phyloP scores from a whole-genome alignment of 2,329 filamentous ascomycete species.

The Talaromyces pinophilus region DNA sequence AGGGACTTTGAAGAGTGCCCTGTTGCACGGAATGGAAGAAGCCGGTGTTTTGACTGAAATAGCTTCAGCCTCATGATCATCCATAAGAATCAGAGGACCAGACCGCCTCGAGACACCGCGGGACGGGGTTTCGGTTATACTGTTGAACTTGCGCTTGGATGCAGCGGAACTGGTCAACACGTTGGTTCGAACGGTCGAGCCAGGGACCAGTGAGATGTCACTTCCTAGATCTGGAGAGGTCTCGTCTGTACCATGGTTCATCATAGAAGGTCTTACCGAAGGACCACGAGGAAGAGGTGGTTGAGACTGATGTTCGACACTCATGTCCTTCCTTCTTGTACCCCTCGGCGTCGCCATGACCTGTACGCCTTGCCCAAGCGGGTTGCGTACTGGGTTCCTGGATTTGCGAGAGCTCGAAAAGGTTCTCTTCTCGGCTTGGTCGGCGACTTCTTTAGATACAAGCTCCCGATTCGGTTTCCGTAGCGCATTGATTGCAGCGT shows the following conservation, averaged over 20 bases:
- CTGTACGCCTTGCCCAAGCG: conserved; percentile 47
- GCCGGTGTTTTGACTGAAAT: conserved; percentile 22
- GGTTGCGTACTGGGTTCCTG: conserved; percentile 46
- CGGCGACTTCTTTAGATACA: conserved; percentile 48
- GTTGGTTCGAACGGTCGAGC: conserved; percentile 34
- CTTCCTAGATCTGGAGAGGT: conserved; percentile 30
- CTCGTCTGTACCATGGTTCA: background rate
- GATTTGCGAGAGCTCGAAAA: conserved; percentile 39
- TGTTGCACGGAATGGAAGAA: conserved; percentile 15
- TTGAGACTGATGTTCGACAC: conserved; percentile 27
- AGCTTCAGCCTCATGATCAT: conserved; percentile 5
- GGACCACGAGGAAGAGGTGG: conserved; percentile 27
- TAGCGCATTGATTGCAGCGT: conserved; percentile 50
- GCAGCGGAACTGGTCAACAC: conserved; percentile 18
- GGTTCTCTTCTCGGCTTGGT: conserved; percentile 43
- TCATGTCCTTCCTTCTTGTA: conserved; percentile 37
- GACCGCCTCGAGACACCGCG: conserved; percentile 34
- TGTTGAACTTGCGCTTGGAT: conserved; percentile 24
- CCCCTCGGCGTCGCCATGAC: conserved; percentile 52
- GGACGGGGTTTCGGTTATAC: conserved; percentile 45
- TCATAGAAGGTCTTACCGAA: conserved; percentile 23
- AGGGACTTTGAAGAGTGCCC: conserved; percentile 25
- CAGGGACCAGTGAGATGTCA: conserved; percentile 37
- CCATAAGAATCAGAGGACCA: conserved; percentile 23
- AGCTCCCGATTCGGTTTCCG: conserved; percentile 51